Evolutionary conservation across 1,139 yeast genomes (phyloP).

Genomic region (Cylindricascospora bacillispora): DNA sequence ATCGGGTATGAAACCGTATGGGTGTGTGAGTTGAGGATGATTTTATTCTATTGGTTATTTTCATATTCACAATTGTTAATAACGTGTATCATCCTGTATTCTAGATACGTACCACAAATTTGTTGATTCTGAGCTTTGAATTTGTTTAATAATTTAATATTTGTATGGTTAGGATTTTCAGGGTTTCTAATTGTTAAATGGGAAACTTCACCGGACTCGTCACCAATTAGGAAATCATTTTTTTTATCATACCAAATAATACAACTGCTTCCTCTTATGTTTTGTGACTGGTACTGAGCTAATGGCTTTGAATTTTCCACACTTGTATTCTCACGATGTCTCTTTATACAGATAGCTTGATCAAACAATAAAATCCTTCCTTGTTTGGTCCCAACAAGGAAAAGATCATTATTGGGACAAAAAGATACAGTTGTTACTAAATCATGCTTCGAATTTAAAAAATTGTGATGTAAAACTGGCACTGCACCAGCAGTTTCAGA

Average conservation of each 20-base stretch:
- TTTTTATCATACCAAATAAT: slow-evolving; percentile 44
- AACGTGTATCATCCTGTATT: no score
- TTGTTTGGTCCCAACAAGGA: slow-evolving; percentile 48
- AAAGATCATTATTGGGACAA: slow-evolving; percentile 32
- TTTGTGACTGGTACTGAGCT: slow-evolving; percentile 21
- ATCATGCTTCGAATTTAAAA: slow-evolving; percentile 25
- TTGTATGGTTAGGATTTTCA: background rate
- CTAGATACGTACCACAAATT: slow-evolving; percentile 42
- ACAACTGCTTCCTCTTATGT: slow-evolving; percentile 40
- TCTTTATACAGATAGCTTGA: slow-evolving; percentile 14
- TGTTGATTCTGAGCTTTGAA: slow-evolving; percentile 50
- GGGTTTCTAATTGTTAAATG: slow-evolving; percentile 8
- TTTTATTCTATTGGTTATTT: no score
- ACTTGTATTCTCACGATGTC: slow-evolving; percentile 4
- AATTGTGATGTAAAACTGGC: slow-evolving; percentile 25
- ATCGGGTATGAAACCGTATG: no score
- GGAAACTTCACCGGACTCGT: slow-evolving; percentile 51
- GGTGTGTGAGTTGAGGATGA: no score
- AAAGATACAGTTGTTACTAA: slow-evolving; percentile 48
- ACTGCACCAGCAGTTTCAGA: slow-evolving; percentile 37
- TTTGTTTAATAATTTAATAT: slow-evolving; percentile 6
- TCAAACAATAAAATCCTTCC: slow-evolving; percentile 38
- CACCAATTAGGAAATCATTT: slow-evolving; percentile 45
- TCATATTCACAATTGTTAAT: no score
- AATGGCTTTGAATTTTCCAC: slow-evolving; percentile 7